phyloP scores from a whole-genome alignment of 2,329 filamentous ascomycete genomes.

The Colletotrichum agaves region DNA sequence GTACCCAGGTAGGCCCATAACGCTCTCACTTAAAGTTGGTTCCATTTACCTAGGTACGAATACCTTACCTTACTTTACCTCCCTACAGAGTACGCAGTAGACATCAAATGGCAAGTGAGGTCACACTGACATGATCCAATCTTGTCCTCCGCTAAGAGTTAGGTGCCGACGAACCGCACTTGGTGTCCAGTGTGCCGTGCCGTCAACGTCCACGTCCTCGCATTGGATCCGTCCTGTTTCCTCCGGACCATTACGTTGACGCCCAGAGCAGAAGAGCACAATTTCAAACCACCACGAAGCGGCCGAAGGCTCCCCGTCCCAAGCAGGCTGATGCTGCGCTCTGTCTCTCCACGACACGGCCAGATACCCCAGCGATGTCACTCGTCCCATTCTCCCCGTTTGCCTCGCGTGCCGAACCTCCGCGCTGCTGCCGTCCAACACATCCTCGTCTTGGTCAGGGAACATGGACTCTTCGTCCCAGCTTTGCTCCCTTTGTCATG shows the following conservation, averaged over 20 bases:
- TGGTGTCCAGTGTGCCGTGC: not conserved
- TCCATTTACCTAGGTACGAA: too few relatives aligned
- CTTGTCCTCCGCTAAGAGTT: constrained; percentile 15
- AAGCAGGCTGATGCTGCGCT: too few relatives aligned
- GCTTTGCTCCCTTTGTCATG: constrained; percentile 12
- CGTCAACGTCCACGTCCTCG: not conserved
- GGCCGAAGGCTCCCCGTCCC: too few relatives aligned
- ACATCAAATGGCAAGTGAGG: constrained; percentile 16
- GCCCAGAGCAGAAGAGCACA: too few relatives aligned
- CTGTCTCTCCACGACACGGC: too few relatives aligned
- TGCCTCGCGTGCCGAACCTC: constrained; percentile 30
- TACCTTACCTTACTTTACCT: not conserved
- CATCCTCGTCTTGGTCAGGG: constrained; percentile 6
- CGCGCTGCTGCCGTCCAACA: constrained; percentile 2
- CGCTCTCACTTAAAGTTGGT: not conserved
- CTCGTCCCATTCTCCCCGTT: constrained; percentile 21
- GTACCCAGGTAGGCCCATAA: not conserved
- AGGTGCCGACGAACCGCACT: constrained; percentile 32
- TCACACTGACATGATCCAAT: constrained; percentile 36
- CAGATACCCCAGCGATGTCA: too few relatives aligned
- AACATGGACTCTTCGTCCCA: constrained; percentile 25
- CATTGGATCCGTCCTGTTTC: not conserved
- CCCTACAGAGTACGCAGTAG: too few relatives aligned
- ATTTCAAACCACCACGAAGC: too few relatives aligned
- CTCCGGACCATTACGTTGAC: constrained; percentile 27